A percentile compares a stretch with the other conserved stretches of the same genome.
Conservation (phyloP, 441 rosid species). For the Populus hybrid region DNA sequence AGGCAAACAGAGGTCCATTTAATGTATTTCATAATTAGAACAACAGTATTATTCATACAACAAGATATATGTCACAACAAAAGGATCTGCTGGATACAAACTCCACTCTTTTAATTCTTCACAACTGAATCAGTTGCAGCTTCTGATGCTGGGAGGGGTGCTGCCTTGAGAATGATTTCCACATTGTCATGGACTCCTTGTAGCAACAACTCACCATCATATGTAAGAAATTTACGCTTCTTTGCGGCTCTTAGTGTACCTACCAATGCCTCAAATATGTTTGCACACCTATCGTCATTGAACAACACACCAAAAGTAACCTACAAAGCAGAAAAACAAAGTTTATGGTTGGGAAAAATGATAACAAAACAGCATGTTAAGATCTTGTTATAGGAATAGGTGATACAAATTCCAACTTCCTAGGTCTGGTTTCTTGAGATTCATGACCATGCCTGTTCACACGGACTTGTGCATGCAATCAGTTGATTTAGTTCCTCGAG, state of each 20-base stretch:
- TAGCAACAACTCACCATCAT: conserved; percentile 76
- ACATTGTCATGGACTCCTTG: conserved; percentile 96
- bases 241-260: conserved; percentile 94
- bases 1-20: not conserved
- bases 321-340: conserved; percentile 24
- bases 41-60: not conserved
- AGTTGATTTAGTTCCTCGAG: not conserved
- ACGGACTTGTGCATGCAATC: not conserved
- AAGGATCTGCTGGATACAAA: not conserved
- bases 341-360: not conserved
- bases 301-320: conserved; percentile 87
- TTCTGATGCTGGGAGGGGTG: conserved; percentile 25
- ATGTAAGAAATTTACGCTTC: conserved; percentile 70
- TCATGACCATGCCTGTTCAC: not conserved
- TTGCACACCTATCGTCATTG: conserved; percentile 82
- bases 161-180: conserved; percentile 66
- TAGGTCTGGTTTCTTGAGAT: not conserved
- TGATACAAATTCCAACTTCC: not conserved
- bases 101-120: not conserved
- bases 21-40: not conserved
- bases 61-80: not conserved
- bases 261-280: conserved; percentile 88
- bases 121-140: conserved; percentile 1
- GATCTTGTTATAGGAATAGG: not conserved
- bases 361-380: not conserved